Conservation (phyloP, 148 eudicot genomes). For the Amaranthus palmeri region DNA sequence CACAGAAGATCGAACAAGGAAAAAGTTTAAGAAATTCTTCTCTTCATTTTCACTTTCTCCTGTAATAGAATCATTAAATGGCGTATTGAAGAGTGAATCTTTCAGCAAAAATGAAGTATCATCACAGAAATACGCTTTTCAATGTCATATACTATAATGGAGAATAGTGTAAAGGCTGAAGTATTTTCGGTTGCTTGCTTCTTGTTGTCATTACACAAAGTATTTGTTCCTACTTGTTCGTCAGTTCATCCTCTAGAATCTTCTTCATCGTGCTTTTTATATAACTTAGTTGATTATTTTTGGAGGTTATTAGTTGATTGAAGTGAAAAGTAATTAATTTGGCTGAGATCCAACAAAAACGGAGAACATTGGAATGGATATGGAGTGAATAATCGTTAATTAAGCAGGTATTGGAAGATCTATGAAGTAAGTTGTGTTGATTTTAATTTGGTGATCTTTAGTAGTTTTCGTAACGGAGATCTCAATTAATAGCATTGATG, state of each 20-base stretch:
- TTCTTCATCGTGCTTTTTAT: background rate
- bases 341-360: conserved; percentile 11
- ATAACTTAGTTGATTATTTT: background rate
- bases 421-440: background rate
- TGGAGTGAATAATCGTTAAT: conserved; percentile 7
- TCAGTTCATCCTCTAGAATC: background rate
- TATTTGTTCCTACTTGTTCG: too few species aligned
- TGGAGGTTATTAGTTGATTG: background rate
- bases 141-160: background rate
- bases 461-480: conserved; percentile 3
- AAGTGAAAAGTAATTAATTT: background rate
- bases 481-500: background rate
- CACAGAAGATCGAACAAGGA: background rate
- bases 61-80: background rate
- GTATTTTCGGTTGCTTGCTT: background rate
- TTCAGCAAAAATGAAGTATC: background rate
- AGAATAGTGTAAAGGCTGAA: background rate
- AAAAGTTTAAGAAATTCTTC: background rate
- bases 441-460: background rate
- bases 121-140: background rate
- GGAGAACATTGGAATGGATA: background rate
- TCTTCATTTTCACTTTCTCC: background rate
- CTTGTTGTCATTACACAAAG: too few species aligned
- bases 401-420: conserved; percentile 12
- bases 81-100: background rate